phyloP scores from a whole-genome alignment of 495 filamentous ascomycete species.

The Penicillium flavigenum region DNA sequence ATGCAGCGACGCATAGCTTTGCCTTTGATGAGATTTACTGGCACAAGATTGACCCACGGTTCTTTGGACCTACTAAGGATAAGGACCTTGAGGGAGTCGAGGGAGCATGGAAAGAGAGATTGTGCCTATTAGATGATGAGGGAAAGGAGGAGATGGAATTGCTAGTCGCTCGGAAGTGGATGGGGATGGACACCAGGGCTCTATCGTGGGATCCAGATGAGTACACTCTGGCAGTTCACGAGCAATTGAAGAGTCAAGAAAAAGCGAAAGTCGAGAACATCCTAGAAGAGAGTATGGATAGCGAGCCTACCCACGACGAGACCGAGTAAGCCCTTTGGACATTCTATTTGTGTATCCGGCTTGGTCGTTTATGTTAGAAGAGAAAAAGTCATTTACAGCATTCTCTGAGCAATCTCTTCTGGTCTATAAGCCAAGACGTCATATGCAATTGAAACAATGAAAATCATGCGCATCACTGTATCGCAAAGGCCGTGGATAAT shows the following conservation, averaged over 20 bases:
- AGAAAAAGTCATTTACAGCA: not conserved
- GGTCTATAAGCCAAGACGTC: conserved; percentile 13
- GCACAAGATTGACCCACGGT: not conserved
- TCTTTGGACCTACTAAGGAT: not conserved
- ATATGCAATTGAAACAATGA: conserved; percentile 17
- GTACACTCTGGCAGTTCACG: not conserved
- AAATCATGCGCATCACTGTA: conserved; percentile 32
- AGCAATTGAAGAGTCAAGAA: not conserved
- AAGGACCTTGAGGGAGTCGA: not conserved
- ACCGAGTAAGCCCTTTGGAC: not conserved
- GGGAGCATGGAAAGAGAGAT: conserved; percentile 14
- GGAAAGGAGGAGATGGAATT: conserved; percentile 14
- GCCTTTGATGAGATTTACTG: conserved; percentile 5
- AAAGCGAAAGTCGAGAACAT: not conserved
- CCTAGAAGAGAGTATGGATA: not conserved
- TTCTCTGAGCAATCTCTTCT: not conserved
- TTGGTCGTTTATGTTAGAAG: not conserved
- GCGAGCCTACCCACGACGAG: not conserved
- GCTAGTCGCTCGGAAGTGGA: conserved; percentile 3
- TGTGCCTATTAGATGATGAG: conserved; percentile 6
- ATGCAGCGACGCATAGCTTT: not conserved
- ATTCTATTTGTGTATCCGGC: not conserved
- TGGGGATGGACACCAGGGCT: conserved; percentile 3
- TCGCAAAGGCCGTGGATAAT: conserved; percentile 20
- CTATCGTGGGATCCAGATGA: conserved; percentile 14